A percentile compares a stretch with the other conserved stretches of the same genome.
Conservation (phyloP, 495 filamentous ascomycete genomes). For the Trichoderma gamsii region DNA sequence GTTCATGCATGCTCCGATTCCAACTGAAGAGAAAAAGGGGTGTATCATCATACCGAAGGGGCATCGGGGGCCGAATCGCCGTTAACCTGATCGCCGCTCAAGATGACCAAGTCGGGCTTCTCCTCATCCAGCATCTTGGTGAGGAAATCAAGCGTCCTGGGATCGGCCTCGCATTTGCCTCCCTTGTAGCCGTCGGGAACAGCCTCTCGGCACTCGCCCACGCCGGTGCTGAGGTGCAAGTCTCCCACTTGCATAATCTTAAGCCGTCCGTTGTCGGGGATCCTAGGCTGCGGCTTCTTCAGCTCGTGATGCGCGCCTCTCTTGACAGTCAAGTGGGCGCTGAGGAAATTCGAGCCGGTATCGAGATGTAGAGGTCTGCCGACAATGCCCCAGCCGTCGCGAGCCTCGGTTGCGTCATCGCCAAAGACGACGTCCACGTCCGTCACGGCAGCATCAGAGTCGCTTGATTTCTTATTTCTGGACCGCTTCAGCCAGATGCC, state of each 20-base stretch:
- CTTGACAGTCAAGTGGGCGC: conserved; percentile 67
- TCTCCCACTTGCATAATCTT: conserved; percentile 95
- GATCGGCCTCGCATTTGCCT: conserved; percentile 81
- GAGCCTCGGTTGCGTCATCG: conserved; percentile 84
- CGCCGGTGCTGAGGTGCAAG: conserved; percentile 83
- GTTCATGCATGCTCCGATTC: background rate
- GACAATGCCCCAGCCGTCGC: conserved; percentile 71
- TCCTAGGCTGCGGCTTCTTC: conserved; percentile 62
- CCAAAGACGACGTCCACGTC: conserved; percentile 89
- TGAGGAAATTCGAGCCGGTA: conserved; percentile 51
- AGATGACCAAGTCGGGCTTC: conserved; percentile 82
- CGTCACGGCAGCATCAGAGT: conserved; percentile 71
- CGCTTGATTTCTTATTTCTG: conserved; percentile 66
- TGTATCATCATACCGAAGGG: conserved; percentile 55
- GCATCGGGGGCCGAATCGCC: conserved; percentile 86
- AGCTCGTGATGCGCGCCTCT: conserved; percentile 56
- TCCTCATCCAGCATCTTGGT: conserved; percentile 77
- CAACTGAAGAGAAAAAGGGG: background rate
- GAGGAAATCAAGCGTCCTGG: conserved; percentile 86
- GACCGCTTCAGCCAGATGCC: conserved; percentile 87
- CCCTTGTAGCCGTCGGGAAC: conserved; percentile 65
- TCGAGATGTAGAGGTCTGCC: conserved; percentile 65
- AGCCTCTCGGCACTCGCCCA: conserved; percentile 76
- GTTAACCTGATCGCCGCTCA: conserved; percentile 92
- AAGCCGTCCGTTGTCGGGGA: conserved; percentile 85